Evolutionary conservation across 164 flowering plant genomes (phyloP).

Genomic region (Umbellularia californica): DNA sequence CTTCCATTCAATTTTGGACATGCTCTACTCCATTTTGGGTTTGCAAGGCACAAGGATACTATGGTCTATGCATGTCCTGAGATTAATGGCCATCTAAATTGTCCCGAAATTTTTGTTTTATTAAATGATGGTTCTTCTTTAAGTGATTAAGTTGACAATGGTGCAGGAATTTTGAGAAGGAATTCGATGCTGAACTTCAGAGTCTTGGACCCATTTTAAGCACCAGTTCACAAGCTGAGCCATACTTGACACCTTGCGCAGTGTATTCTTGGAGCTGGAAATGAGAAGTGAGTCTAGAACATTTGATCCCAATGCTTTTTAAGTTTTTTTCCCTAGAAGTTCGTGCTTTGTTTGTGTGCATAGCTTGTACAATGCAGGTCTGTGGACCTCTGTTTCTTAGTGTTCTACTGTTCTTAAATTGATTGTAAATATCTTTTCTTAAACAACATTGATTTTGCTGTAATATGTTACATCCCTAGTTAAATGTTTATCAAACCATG

Average conservation of each 20-base stretch:
- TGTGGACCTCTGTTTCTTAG: background rate
- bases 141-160: background rate
- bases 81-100: background rate
- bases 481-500: too few relatives aligned
- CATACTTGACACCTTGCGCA: conserved; percentile 91
- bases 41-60: background rate
- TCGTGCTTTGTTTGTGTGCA: background rate
- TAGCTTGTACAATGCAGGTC: background rate
- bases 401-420: too few relatives aligned
- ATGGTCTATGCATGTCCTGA: background rate
- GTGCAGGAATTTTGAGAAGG: conserved; percentile 88
- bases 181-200: conserved; percentile 75
- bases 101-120: background rate
- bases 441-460: too few relatives aligned
- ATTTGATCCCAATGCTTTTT: background rate
- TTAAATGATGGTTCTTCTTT: background rate
- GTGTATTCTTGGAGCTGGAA: conserved; percentile 77
- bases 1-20: background rate
- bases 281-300: conserved; percentile 22
- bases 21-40: background rate
- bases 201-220: conserved; percentile 79
- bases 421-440: too few relatives aligned
- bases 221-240: conserved; percentile 79
- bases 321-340: background rate
- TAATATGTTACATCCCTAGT: too few relatives aligned